These are phyloP conservation scores for Debaryomyces tyrocola DNA, from an alignment of 805 yeast species.

Conservation along the genomic window DNA sequence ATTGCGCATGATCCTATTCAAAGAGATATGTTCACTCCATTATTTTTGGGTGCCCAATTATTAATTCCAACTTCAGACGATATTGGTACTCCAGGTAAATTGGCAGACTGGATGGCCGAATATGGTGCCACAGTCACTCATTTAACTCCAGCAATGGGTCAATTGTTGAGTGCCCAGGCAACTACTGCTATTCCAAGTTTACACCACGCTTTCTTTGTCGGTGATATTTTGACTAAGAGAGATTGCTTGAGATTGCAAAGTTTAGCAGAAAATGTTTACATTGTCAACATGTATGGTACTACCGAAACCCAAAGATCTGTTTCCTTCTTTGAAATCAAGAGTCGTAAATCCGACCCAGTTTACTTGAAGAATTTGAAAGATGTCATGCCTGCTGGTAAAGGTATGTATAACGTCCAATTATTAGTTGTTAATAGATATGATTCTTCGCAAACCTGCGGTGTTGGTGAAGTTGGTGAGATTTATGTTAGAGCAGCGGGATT, in stretches of 20 bases:
- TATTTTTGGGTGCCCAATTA: constrained; percentile 90
- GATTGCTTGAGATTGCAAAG: constrained; percentile 93
- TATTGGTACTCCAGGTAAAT: constrained; percentile 96
- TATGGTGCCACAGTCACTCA: constrained; percentile 95
- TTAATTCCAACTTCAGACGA: constrained; percentile 95
- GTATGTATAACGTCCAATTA: constrained; percentile 94
- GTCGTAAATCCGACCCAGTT: constrained; percentile 64
- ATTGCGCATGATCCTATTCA: constrained; percentile 99
- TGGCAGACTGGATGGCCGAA: constrained; percentile 96
- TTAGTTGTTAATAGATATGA: constrained; percentile 91
- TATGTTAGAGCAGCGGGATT: constrained; percentile 98
- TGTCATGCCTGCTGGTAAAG: constrained; percentile 97
- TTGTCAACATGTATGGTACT: constrained; percentile 98
- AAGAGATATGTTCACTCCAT: constrained; percentile 98
- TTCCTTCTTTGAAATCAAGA: constrained; percentile 85
- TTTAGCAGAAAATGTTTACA: constrained; percentile 82
- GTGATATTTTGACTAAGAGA: constrained; percentile 95
- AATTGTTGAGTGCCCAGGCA: constrained; percentile 93
- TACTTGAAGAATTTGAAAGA: constrained; percentile 86
- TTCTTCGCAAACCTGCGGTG: constrained; percentile 89
- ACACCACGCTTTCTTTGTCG: constrained; percentile 97
- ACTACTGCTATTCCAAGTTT: constrained; percentile 77
- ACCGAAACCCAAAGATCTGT: constrained; percentile 99
- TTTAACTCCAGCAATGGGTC: constrained; percentile 99
- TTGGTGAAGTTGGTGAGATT: constrained; percentile 98